Evolutionary conservation across 2,329 filamentous ascomycete genomes (phyloP).

Genomic region (Biscogniauxia marginata): DNA sequence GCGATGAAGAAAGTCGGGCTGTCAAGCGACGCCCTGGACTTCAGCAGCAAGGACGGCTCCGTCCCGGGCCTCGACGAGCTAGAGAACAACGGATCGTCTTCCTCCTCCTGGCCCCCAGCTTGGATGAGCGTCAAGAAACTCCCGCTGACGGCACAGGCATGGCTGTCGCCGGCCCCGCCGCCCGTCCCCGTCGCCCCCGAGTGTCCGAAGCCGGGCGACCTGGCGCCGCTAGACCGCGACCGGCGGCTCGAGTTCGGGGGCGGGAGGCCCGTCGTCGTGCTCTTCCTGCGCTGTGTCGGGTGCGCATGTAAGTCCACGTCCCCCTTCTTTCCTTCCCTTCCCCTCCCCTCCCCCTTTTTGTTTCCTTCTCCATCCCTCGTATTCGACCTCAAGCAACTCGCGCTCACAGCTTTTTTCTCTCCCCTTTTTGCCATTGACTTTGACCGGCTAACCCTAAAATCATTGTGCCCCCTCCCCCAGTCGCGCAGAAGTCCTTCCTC

Average conservation of each 20-base stretch:
- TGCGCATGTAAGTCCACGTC: conserved; percentile 49
- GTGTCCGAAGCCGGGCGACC: conserved; percentile 47
- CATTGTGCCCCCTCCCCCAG: no score
- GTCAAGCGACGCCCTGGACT: conserved; percentile 48
- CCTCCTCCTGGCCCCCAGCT: conserved; percentile 36
- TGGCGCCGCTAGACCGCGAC: conserved; percentile 48
- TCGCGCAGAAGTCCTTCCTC: conserved; percentile 58
- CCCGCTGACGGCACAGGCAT: conserved; percentile 52
- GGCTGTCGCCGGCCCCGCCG: conserved; percentile 51
- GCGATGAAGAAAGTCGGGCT: conserved; percentile 58
- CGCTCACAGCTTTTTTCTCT: no score
- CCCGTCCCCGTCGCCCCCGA: conserved; percentile 44
- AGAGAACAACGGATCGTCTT: conserved; percentile 25
- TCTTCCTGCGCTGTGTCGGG: conserved; percentile 55
- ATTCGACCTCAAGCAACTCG: no score
- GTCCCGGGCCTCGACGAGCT: conserved; percentile 31
- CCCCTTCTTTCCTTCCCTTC: conserved; percentile 3
- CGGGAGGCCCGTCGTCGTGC: conserved; percentile 46
- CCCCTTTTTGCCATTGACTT: no score
- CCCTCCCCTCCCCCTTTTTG: neutral
- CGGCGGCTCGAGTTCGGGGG: conserved; percentile 42
- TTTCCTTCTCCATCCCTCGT: conserved; percentile 6
- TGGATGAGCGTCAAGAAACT: conserved; percentile 52
- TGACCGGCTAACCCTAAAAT: neutral
- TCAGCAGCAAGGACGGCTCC: conserved; percentile 30